phyloP scores from a whole-genome alignment of 2,329 filamentous ascomycete species.

The Cladorrhinum sp. region DNA sequence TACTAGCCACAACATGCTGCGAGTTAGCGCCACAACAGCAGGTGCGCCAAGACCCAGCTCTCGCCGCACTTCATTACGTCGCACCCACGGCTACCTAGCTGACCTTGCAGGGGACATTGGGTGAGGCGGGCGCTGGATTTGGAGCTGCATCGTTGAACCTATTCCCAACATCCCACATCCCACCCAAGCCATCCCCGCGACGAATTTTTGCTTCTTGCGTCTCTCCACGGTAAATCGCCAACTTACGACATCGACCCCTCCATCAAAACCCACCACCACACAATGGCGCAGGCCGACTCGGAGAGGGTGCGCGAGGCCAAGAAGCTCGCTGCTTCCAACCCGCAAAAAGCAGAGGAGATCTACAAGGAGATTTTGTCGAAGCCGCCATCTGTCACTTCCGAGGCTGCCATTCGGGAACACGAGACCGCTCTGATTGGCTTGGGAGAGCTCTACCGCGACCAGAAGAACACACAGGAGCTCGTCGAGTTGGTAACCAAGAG shows the following conservation, averaged over 20 bases:
- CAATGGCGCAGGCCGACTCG: constrained; percentile 58
- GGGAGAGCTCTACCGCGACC: constrained; percentile 88
- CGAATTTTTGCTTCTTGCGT: not conserved
- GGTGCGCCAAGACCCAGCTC: constrained; percentile 17
- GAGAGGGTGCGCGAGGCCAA: constrained; percentile 82
- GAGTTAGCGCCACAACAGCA: constrained; percentile 10
- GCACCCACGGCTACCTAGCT: constrained; percentile 30
- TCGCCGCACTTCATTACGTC: constrained; percentile 26
- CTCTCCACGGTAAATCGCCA: not conserved
- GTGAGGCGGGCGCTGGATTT: constrained; percentile 21
- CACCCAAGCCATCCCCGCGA: constrained; percentile 6
- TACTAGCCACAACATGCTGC: not conserved
- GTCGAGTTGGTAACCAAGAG: constrained; percentile 88
- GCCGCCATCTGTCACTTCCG: constrained; percentile 75
- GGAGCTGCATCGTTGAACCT: constrained; percentile 13
- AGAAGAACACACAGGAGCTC: constrained; percentile 79
- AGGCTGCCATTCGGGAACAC: constrained; percentile 86
- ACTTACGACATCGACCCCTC: not conserved
- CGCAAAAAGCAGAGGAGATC: constrained; percentile 77
- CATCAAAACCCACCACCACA: constrained; percentile 3
- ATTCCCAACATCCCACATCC: constrained; percentile 11
- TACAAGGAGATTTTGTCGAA: constrained; percentile 89
- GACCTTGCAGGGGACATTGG: constrained; percentile 16
- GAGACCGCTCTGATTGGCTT: constrained; percentile 84
- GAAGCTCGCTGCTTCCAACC: constrained; percentile 75